Conservation (phyloP, 2,329 filamentous ascomycete species). For the Cladorrhinum sp. region DNA sequence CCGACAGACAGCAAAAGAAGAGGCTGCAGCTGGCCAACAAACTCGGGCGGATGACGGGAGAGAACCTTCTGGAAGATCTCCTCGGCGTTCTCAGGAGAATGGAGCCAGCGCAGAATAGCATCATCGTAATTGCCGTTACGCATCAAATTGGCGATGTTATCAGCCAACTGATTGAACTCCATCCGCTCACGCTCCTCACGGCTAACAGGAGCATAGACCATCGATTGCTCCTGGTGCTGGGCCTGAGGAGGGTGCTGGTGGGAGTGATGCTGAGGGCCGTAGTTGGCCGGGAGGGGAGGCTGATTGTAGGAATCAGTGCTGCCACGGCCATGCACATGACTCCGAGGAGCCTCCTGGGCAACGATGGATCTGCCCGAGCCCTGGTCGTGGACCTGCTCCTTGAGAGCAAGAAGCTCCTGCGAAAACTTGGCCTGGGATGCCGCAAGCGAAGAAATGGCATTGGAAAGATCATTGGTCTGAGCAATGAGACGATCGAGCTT, state of each 20-base stretch:
- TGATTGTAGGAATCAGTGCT: slow-evolving; percentile 22
- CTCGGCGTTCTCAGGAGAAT: slow-evolving; percentile 56
- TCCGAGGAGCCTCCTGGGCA: not conserved
- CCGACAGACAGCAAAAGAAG: slow-evolving; percentile 63
- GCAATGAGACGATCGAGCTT: slow-evolving; percentile 73
- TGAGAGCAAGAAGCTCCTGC: slow-evolving; percentile 51
- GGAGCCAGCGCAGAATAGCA: slow-evolving; percentile 65
- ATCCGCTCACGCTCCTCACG: slow-evolving; percentile 46
- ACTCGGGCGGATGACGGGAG: slow-evolving; percentile 48
- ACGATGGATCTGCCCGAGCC: slow-evolving; percentile 9
- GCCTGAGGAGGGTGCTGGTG: slow-evolving; percentile 21
- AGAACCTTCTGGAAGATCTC: slow-evolving; percentile 60
- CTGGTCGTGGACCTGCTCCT: slow-evolving; percentile 33
- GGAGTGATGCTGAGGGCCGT: slow-evolving; percentile 25
- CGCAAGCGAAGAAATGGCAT: slow-evolving; percentile 69
- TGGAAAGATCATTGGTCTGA: slow-evolving; percentile 63
- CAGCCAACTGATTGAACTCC: slow-evolving; percentile 55
- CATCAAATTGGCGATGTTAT: slow-evolving; percentile 61
- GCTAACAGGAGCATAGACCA: slow-evolving; percentile 39
- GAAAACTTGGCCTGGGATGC: slow-evolving; percentile 67
- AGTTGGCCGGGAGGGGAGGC: slow-evolving; percentile 17
- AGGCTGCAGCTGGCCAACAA: slow-evolving; percentile 56
- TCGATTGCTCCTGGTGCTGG: slow-evolving; percentile 30
- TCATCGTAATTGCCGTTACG: slow-evolving; percentile 59
- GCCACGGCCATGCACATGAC: slow-evolving; percentile 24